Conservation (phyloP, 208 protist genomes). For the Kentomonas sorsogonicus region DNA sequence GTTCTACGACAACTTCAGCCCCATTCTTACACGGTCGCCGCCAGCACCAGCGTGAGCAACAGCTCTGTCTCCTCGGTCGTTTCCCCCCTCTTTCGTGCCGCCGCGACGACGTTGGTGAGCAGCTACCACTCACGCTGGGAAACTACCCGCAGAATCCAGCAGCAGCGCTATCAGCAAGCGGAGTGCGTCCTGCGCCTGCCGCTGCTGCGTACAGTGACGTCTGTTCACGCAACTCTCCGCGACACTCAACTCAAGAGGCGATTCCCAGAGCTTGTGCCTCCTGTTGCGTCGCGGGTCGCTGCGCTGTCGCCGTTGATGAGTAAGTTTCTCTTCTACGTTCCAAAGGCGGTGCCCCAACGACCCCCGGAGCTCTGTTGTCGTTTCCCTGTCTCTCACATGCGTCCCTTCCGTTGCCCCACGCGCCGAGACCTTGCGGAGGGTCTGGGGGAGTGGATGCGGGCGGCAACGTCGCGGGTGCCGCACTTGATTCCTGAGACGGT, state of each 20-base stretch:
- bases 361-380: conserved; percentile 43
- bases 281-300: conserved; percentile 23
- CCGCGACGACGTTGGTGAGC: too few relatives aligned
- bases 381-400: conserved; percentile 31
- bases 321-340: conserved; percentile 59
- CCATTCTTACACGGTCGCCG: too few relatives aligned
- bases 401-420: conserved; percentile 19
- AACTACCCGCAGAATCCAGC: too few relatives aligned
- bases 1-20: too few relatives aligned
- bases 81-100: too few relatives aligned
- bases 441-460: conserved; percentile 13
- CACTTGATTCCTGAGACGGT: conserved; percentile 32
- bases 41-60: too few relatives aligned
- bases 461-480: conserved; percentile 6
- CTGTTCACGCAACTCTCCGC: conserved; percentile 3
- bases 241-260: conserved; percentile 5
- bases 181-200: conserved; percentile 14
- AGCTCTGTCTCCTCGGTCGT: too few relatives aligned
- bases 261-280: conserved; percentile 28
- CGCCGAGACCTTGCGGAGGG: conserved; percentile 28
- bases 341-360: conserved; percentile 22
- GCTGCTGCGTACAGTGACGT: background rate
- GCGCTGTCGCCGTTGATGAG: conserved; percentile 39
- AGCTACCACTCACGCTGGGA: too few relatives aligned
- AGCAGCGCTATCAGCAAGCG: conserved; percentile 17